Percentiles rank a stretch among this genome's conserved stretches.
These are phyloP conservation scores for Plasmopara muralis DNA, from an alignment of 352 stramenopile genomes.

Conservation along the genomic window DNA sequence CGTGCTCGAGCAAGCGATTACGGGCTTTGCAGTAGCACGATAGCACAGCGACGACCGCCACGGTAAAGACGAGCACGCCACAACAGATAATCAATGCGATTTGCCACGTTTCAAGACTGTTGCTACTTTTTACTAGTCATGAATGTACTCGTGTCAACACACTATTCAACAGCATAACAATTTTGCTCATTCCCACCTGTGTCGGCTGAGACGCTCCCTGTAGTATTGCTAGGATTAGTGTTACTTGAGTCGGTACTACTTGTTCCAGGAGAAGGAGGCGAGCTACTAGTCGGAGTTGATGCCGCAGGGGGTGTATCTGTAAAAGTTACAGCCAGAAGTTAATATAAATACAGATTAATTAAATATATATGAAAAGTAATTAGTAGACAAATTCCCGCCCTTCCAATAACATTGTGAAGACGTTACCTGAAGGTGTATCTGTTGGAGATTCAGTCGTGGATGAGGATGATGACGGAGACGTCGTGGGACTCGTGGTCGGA, in stretches of 20 bases:
- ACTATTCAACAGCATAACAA: background rate
- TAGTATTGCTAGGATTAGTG: conserved; percentile 8
- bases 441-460: conserved; percentile 9
- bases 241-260: conserved; percentile 12
- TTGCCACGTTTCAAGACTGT: conserved; percentile 37
- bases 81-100: conserved; percentile 58
- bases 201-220: conserved; percentile 7
- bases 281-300: conserved; percentile 13
- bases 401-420: background rate
- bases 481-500: conserved; percentile 8
- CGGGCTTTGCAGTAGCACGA: conserved; percentile 54
- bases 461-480: conserved; percentile 7
- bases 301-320: conserved; percentile 20
- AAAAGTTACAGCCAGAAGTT: conserved; percentile 6
- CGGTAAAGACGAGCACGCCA: conserved; percentile 39
- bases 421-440: conserved; percentile 8
- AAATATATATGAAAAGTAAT: background rate
- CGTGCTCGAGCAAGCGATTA: conserved; percentile 42
- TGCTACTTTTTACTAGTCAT: background rate
- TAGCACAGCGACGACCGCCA: conserved; percentile 42
- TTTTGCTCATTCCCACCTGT: conserved; percentile 6
- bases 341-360: background rate
- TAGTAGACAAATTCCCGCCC: background rate
- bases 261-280: background rate
- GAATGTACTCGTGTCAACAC: background rate